These are phyloP conservation scores for Candida khao-thaluensis DNA, from an alignment of 805 yeast genomes.

Conservation along the genomic window DNA sequence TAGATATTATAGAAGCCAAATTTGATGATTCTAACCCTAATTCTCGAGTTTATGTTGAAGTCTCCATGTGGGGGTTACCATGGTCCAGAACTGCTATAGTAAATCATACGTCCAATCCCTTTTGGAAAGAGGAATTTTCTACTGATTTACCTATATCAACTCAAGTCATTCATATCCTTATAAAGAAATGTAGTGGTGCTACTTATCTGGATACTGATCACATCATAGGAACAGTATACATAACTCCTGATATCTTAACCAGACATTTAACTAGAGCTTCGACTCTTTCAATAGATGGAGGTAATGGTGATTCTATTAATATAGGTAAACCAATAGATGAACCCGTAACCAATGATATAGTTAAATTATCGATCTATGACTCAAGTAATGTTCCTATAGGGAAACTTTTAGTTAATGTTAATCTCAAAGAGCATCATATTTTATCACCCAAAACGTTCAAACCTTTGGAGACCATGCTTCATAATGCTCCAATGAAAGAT, in stretches of 20 bases:
- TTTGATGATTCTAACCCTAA: slow-evolving; percentile 34
- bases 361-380: slow-evolving; percentile 47
- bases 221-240: slow-evolving; percentile 52
- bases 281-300: slow-evolving; percentile 32
- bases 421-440: slow-evolving; percentile 52
- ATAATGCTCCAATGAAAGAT: slow-evolving; percentile 50
- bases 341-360: slow-evolving; percentile 29
- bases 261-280: slow-evolving; percentile 31
- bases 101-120: slow-evolving; percentile 50
- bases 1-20: slow-evolving; percentile 67
- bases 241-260: slow-evolving; percentile 51
- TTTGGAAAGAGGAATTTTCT: slow-evolving; percentile 79
- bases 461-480: slow-evolving; percentile 60
- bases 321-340: slow-evolving; percentile 15
- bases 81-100: slow-evolving; percentile 79
- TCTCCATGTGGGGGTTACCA: slow-evolving; percentile 66
- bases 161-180: slow-evolving; percentile 48
- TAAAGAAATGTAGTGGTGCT: slow-evolving; percentile 33
- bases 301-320: slow-evolving; percentile 22
- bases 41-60: slow-evolving; percentile 59
- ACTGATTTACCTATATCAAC: slow-evolving; percentile 59
- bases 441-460: slow-evolving; percentile 61
- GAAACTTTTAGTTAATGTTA: slow-evolving; percentile 51
- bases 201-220: slow-evolving; percentile 30
- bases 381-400: slow-evolving; percentile 51